Base-by-base conservation (phyloP, 768 basidiomycete genomes). In the Boletellus ananiceps region DNA sequence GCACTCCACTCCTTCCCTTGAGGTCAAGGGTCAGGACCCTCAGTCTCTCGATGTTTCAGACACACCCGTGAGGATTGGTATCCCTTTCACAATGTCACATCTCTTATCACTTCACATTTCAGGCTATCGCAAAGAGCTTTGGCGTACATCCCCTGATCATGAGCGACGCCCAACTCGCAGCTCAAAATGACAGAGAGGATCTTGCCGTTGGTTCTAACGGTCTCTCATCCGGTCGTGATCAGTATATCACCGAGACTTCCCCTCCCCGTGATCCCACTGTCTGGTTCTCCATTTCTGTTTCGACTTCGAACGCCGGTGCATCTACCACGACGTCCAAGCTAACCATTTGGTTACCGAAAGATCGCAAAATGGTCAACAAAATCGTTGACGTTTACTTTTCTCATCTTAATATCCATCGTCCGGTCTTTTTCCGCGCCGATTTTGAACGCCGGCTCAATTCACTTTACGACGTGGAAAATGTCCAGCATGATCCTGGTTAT, bases 41-140 rank as follows among this genome's bases (percentile, higher is more conserved):
- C 79, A 85, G 51, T 78, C 82, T 6, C 83, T 88, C 55, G 87
- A 93, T 66, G 78, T 91, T 75, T 85, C 87, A 43, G 82, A 77
- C 62, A 77, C 84, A 7, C 80, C 79, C 55, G 81, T 80, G 57
- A 61, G 40, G 34, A 32, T 50, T 13, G 21, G 18, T 25, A 5
- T 19, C 32, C 8, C n/a, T 15, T 32, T 45, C 25, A 31, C 47
- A 29, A 11, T 8, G 8, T 27, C 23, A 25, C 45, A 19, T 43
- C 15, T 32, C 44, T 66, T 13, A 57, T 39, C 38, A 27, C 47
- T 21, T 44, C 49, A 14, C 46, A 50, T 35, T 50, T 40, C 55
- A 83, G 77, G 75, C 85, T 21, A 77, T 90, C 42, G 88, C 86
- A 36, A 86, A 83, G 67, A 82, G 76, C 61, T 91, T 91, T 60